Conservation (phyloP, 139 green algal species). For the Helicosporidium sp. region DNA sequence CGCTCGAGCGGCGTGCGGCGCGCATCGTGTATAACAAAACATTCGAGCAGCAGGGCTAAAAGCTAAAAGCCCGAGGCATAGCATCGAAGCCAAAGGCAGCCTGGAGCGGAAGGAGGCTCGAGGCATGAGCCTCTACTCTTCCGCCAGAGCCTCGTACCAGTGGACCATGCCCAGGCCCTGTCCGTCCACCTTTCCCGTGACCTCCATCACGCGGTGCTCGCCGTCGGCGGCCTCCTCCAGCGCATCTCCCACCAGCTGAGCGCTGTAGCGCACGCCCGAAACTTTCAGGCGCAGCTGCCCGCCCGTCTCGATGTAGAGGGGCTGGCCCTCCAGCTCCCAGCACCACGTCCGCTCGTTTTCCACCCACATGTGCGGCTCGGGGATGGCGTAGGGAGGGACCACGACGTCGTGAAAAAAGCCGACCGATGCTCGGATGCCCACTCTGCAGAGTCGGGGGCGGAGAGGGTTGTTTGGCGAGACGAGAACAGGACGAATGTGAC, state of each 20-base stretch:
- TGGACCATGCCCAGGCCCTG: constrained; percentile 20
- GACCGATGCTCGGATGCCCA: constrained; percentile 47
- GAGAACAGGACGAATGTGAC: too few species aligned
- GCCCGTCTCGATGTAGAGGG: constrained; percentile 13
- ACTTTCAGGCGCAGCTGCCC: constrained; percentile 14
- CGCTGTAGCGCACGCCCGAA: constrained; percentile 6
- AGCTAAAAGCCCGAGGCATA: too few species aligned
- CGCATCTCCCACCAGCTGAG: background rate
- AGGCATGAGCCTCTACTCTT: too few species aligned
- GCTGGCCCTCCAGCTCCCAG: constrained; percentile 8
- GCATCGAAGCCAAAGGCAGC: too few species aligned
- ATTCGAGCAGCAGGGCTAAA: too few species aligned
- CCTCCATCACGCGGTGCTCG: constrained; percentile 8
- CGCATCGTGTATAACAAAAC: too few species aligned
- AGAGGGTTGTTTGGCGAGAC: too few species aligned
- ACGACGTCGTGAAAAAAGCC: constrained; percentile 82
- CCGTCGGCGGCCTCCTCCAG: background rate
- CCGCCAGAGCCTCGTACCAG: constrained; percentile 15
- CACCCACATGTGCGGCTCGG: constrained; percentile 35
- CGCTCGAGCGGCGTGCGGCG: too few species aligned
- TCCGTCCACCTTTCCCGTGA: constrained; percentile 10
- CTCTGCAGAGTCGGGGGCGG: too few species aligned
- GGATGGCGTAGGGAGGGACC: constrained; percentile 48
- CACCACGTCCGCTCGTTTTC: constrained; percentile 13
- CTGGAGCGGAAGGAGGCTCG: too few species aligned